Percentiles rank a stretch among this genome's conserved stretches.
Evolutionary conservation across 176 grass and related monocot genomes (phyloP).

Genomic region (Melocanna baccifera): DNA sequence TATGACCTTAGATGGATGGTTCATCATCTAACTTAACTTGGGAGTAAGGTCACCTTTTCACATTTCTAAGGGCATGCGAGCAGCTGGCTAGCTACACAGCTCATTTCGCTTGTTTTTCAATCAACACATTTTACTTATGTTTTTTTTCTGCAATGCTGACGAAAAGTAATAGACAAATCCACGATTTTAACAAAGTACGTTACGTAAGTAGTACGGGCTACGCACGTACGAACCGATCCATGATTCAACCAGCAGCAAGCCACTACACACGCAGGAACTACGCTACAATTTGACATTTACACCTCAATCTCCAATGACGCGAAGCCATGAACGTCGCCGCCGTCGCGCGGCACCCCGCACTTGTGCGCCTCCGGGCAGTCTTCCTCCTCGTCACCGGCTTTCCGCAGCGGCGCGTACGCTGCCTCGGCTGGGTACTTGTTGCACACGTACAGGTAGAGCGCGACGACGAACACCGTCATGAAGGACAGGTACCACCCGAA

Average conservation of each 20-base stretch:
- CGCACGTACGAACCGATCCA: background rate
- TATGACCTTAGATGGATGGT: background rate
- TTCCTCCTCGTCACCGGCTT: conserved; percentile 12
- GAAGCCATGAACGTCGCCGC: background rate
- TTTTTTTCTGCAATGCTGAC: background rate
- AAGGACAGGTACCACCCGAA: conserved; percentile 65
- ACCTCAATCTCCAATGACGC: conserved; percentile 41
- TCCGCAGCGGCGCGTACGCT: conserved; percentile 37
- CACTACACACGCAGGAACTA: background rate
- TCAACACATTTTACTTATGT: background rate
- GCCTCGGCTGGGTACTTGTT: conserved; percentile 39
- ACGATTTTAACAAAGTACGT: background rate
- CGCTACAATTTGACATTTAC: conserved; percentile 11
- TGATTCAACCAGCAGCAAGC: background rate
- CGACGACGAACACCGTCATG: conserved; percentile 46
- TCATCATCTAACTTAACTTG: too few relatives aligned
- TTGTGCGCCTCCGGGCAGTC: conserved; percentile 5
- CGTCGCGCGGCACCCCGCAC: background rate
- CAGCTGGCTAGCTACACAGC: background rate
- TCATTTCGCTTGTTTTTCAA: background rate
- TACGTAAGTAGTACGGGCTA: background rate
- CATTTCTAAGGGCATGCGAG: background rate
- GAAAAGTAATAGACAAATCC: background rate
- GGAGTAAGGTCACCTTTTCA: background rate
- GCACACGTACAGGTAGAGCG: conserved; percentile 42